These are phyloP conservation scores for Ogataea paraovalis DNA, from an alignment of 805 yeast genomes.

Conservation along the genomic window DNA sequence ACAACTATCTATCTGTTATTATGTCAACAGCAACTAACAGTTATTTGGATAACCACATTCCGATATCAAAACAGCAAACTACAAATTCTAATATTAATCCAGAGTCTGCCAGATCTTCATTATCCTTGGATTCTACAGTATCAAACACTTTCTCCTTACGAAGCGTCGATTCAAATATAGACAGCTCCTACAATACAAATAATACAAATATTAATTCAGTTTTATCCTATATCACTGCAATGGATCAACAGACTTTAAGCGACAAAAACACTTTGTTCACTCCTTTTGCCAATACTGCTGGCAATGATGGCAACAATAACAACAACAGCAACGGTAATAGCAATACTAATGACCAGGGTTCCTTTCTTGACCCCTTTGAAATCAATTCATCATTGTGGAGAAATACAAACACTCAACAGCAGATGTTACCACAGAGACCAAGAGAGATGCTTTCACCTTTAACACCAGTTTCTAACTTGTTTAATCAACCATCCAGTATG, in stretches of 20 bases:
- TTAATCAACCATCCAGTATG: constrained; percentile 10
- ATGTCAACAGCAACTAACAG: constrained; percentile 2
- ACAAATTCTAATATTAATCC: neutral
- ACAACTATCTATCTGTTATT: neutral
- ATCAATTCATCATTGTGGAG: constrained; percentile 24
- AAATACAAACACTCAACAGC: neutral
- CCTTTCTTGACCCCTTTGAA: constrained; percentile 24
- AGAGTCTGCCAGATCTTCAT: constrained; percentile 20
- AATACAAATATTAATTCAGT: constrained; percentile 12
- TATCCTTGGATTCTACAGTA: constrained; percentile 17
- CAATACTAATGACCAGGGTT: constrained; percentile 2
- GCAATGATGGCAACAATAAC: neutral
- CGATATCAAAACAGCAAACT: constrained; percentile 1
- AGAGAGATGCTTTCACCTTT: constrained; percentile 16
- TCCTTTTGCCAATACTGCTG: constrained; percentile 1
- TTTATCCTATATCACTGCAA: constrained; percentile 14
- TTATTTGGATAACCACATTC: neutral
- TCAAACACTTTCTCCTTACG: constrained; percentile 12
- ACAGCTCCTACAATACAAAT: constrained; percentile 15
- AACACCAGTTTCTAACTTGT: constrained; percentile 14
- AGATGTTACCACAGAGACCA: neutral
- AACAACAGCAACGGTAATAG: neutral
- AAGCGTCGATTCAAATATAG: constrained; percentile 8
- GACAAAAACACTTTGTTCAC: constrained; percentile 14
- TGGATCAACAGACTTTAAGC: constrained; percentile 18